Base-by-base conservation (phyloP, 2,329 filamentous ascomycete species). In the Chaetomium olivaceum region DNA sequence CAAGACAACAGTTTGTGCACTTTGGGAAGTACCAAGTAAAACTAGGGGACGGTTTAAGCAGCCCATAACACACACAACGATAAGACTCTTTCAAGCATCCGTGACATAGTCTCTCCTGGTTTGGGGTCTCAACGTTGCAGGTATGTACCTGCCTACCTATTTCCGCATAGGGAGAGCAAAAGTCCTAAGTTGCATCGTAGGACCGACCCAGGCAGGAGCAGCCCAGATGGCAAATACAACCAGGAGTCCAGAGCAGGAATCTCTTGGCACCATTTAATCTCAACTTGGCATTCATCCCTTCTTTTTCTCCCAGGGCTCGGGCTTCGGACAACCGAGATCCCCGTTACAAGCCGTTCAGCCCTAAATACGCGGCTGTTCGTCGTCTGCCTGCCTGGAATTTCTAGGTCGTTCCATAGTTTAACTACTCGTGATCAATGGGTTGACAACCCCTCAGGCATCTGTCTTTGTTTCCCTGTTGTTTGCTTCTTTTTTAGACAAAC, bases 321-420 rank as follows among this genome's bases (percentile, higher is more conserved):
- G 1, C 62, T 64, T 64, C 62, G 62, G 62, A 54, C 62, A 46
- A 33, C 27, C 36, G 4, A 27, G 27, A 16, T 23, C 7, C 8
- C 61, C 61, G 39, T 27, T 14, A 27, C 27, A 8, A 14, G n/a
- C 46, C n/a, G 19, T 48, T 43, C 39, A 43, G 39, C 39, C 39
- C 19, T 48, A 21, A 48, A 21, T 48, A 23, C n/a, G 21, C 33
- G 33, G 33, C 9, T 48, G 19, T n/a, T 23, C 4, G n/a, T 12
- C n/a, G n/a, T 12, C 39, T 57, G 7, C 27, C n/a, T 43, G 55
- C 27, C 29, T 21, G 52, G 16, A 29, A 6, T 19, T 43, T n/a
- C 39, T 39, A 16, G 2, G 36, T 39, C 12, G 36, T 16, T 39
- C 36, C 11, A 12, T 33, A 33, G 31, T 12, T 33, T 33, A 33